These are phyloP conservation scores for Fusarium camptoceras DNA, from an alignment of 2,329 filamentous ascomycete species.

Conservation along the genomic window DNA sequence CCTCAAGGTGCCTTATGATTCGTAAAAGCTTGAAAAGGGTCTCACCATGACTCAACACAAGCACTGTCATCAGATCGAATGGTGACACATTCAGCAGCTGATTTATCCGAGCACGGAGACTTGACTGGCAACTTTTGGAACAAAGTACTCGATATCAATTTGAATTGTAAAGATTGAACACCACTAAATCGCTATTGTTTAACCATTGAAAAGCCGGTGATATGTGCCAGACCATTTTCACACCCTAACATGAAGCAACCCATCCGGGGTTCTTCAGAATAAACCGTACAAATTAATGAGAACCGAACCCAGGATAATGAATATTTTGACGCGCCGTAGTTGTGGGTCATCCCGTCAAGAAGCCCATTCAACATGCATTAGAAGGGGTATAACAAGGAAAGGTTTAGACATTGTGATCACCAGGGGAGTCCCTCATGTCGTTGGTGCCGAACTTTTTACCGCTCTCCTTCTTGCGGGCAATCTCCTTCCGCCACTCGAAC, in stretches of 20 bases:
- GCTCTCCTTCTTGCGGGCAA: slow-evolving; percentile 34
- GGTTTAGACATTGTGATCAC: slow-evolving; percentile 44
- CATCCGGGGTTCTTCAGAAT: slow-evolving; percentile 2
- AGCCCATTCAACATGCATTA: slow-evolving; percentile 40
- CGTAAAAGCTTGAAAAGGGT: background rate
- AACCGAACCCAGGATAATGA: slow-evolving; percentile 22
- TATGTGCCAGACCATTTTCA: slow-evolving; percentile 24
- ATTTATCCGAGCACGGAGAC: background rate
- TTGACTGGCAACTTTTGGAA: background rate
- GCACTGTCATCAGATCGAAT: background rate
- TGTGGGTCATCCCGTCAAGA: slow-evolving; percentile 22
- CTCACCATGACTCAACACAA: background rate
- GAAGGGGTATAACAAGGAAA: slow-evolving; percentile 14
- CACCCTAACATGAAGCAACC: slow-evolving; percentile 11
- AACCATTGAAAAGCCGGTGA: slow-evolving; percentile 18
- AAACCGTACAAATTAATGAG: slow-evolving; percentile 37
- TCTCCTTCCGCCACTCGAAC: slow-evolving; percentile 50
- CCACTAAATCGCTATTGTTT: slow-evolving; percentile 28
- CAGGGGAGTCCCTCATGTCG: slow-evolving; percentile 25
- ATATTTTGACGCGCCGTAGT: slow-evolving; percentile 45
- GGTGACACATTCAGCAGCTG: background rate
- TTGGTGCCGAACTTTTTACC: slow-evolving; percentile 15
- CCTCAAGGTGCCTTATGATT: background rate
- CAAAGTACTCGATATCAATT: slow-evolving; percentile 17
- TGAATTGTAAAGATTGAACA: slow-evolving; percentile 27